Percentiles rank a stretch among this genome's conserved stretches.
Conservation (phyloP, 805 yeast species). For the Candida bentonensis region DNA sequence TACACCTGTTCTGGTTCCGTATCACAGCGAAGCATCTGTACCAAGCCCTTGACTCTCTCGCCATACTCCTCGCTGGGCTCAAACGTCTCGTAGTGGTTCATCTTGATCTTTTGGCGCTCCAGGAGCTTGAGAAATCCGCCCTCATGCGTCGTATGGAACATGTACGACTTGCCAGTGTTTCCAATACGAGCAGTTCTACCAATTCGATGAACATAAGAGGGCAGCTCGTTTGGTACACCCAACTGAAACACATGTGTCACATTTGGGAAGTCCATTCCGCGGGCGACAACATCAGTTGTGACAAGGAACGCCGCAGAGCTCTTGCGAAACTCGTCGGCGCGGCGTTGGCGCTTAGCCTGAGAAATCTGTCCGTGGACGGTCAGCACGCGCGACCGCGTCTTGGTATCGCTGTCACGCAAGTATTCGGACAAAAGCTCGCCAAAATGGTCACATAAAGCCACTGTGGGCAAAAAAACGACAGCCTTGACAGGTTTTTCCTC, state of each 20-base stretch:
- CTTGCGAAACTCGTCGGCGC: conserved; percentile 40
- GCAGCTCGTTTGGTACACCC: conserved; percentile 56
- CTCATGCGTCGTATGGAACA: not conserved
- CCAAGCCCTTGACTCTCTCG: not conserved
- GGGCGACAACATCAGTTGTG: conserved; percentile 87
- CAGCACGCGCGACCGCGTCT: conserved; percentile 5
- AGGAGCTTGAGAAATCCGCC: conserved; percentile 2
- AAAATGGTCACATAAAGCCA: conserved; percentile 48
- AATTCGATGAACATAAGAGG: conserved; percentile 83
- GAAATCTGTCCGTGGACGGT: conserved; percentile 59
- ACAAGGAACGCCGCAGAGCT: conserved; percentile 44
- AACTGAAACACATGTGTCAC: conserved; percentile 78
- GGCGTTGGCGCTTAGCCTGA: conserved; percentile 51
- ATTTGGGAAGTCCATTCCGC: conserved; percentile 91
- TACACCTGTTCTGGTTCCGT: conserved; percentile 2
- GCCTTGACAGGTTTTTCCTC: conserved; percentile 45
- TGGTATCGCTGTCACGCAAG: conserved; percentile 4
- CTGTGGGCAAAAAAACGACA: conserved; percentile 72
- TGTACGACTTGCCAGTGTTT: conserved; percentile 48
- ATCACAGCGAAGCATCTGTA: not conserved
- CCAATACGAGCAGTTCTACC: conserved; percentile 97
- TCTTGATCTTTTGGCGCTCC: conserved; percentile 1
- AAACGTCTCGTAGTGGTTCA: conserved; percentile 1
- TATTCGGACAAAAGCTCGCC: conserved; percentile 26
- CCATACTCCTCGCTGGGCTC: not conserved